phyloP scores from a whole-genome alignment of 176 grass and related monocot genomes.

The Ananas comosus region DNA sequence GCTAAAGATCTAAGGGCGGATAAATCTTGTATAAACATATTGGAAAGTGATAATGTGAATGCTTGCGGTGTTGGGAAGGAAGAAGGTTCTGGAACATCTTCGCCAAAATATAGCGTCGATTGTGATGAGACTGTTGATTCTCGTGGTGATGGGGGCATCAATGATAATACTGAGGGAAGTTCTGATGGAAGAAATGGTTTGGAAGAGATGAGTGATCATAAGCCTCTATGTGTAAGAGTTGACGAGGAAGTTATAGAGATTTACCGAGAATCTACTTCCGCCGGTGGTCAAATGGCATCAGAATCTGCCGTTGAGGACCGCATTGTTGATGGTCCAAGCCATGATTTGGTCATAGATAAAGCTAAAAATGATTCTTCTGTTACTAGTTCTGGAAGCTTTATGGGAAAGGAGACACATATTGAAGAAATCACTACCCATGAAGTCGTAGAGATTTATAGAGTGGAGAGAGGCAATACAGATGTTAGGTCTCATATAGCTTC shows the following conservation, averaged over 20 bases:
- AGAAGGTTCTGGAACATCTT: slow-evolving; percentile 9
- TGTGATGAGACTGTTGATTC: slow-evolving; percentile 23
- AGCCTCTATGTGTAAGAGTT: slow-evolving; percentile 20
- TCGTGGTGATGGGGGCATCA: slow-evolving; percentile 3
- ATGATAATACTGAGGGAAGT: slow-evolving; percentile 16
- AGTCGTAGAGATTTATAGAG: slow-evolving; percentile 31
- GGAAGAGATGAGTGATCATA: slow-evolving; percentile 20
- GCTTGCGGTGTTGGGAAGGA: slow-evolving; percentile 11
- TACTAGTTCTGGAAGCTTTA: slow-evolving; percentile 21
- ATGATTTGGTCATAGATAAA: slow-evolving; percentile 1
- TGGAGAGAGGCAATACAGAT: slow-evolving; percentile 13
- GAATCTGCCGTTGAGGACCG: slow-evolving; percentile 22
- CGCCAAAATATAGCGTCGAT: slow-evolving; percentile 15
- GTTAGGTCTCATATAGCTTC: slow-evolving; percentile 23
- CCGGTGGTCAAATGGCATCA: slow-evolving; percentile 13
- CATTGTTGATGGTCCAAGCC: slow-evolving; percentile 8
- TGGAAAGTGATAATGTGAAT: slow-evolving; percentile 21
- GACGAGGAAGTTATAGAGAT: slow-evolving; percentile 41
- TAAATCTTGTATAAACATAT: slow-evolving; percentile 28
- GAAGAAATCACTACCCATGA: slow-evolving; percentile 25
- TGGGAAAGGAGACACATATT: slow-evolving; percentile 19
- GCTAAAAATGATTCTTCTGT: slow-evolving; percentile 9
- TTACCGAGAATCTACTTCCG: slow-evolving; percentile 10
- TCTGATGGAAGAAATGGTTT: slow-evolving; percentile 20
- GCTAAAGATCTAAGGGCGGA: slow-evolving; percentile 12